A percentile compares a stretch with the other conserved stretches of the same genome.
Conservation (phyloP, 2,329 filamentous ascomycete genomes). For the Cordyceps fumosorosea region DNA sequence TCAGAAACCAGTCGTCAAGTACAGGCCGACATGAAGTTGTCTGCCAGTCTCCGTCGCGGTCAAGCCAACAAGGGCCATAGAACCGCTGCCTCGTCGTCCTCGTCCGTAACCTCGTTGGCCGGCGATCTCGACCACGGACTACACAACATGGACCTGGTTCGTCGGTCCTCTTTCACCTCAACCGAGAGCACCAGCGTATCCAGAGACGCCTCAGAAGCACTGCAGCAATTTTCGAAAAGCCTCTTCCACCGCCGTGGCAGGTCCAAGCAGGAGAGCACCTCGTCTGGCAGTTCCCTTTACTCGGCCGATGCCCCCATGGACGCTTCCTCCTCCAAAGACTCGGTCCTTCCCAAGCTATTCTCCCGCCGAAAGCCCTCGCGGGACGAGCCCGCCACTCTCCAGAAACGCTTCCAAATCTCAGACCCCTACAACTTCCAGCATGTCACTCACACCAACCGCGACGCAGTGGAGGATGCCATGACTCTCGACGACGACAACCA, state of each 20-base stretch:
- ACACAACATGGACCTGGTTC: constrained; percentile 43
- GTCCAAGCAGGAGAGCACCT: constrained; percentile 45
- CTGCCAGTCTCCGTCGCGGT: constrained; percentile 34
- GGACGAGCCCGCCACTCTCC: constrained; percentile 22
- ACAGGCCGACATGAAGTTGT: constrained; percentile 52
- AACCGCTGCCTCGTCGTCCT: constrained; percentile 43
- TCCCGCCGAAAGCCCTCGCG: constrained; percentile 38
- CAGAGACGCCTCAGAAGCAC: constrained; percentile 51
- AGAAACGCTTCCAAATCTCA: constrained; percentile 49
- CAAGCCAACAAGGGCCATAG: constrained; percentile 20
- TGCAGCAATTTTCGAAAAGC: constrained; percentile 52
- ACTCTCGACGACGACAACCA: constrained; percentile 1
- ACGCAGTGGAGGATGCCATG: constrained; percentile 34
- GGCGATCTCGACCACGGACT: constrained; percentile 37
- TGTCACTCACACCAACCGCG: constrained; percentile 50
- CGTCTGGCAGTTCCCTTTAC: constrained; percentile 42
- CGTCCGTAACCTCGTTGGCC: constrained; percentile 43
- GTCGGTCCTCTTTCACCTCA: constrained; percentile 52
- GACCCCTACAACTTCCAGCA: constrained; percentile 62
- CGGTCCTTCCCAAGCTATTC: constrained; percentile 45
- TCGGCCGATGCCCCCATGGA: constrained; percentile 37
- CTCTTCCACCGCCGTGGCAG: constrained; percentile 50
- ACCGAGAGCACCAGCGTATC: constrained; percentile 45
- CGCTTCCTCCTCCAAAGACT: constrained; percentile 32
- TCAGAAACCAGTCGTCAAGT: constrained; percentile 53